Base-by-base conservation (phyloP, 805 yeast genomes). In the Metschnikowia bowlesiae region DNA sequence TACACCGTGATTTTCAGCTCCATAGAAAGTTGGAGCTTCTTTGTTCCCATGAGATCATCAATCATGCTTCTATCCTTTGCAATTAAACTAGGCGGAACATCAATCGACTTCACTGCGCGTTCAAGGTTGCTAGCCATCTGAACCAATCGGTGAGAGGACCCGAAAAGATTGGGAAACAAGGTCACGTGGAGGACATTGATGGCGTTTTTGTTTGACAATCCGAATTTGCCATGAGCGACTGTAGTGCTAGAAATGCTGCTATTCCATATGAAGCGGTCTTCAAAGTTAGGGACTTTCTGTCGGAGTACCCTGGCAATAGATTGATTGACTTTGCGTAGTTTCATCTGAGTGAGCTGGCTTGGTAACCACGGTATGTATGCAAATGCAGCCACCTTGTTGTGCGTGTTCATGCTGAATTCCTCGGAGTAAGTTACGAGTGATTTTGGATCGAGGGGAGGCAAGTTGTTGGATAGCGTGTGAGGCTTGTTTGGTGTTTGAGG, bases 291-390 rank as follows among this genome's bases (percentile, higher is more conserved):
- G 22, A 34, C 41, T 10, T 32, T 42, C 36, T 16, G 29, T 6
- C 34, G 26, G 39, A 50, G n/a, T 4, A 26, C 38, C 3, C 14
- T 26, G 11, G 55, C 14, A 13, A 53, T 58, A 16, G 39, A 18
- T 4, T 39, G 40, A 8, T 44, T 39, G 13, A 43, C 44, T 6
- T 40, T 8, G 16, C 46, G 51, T 13, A 60, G 49, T 36, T 29
- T 34, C 8, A 22, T 22, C 8, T 48, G 34, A 1, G 35, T 18
- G 2, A 39, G 41, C 2, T 45, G 44, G 26, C 51, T 37, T 3
- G 62, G 60, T 22, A 41, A 30, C 63, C 66, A 63, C 13, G 63
- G 62, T 5, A 63, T 41, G 31, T 55, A 59, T 7, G 51, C 43
- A 37, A 54, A 63, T 8, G 53, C 48, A 8, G 57, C 36, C 7